A percentile compares a stretch with the other conserved stretches of the same genome.
phyloP scores from a whole-genome alignment of 164 flowering plant genomes.

The Santalum album region DNA sequence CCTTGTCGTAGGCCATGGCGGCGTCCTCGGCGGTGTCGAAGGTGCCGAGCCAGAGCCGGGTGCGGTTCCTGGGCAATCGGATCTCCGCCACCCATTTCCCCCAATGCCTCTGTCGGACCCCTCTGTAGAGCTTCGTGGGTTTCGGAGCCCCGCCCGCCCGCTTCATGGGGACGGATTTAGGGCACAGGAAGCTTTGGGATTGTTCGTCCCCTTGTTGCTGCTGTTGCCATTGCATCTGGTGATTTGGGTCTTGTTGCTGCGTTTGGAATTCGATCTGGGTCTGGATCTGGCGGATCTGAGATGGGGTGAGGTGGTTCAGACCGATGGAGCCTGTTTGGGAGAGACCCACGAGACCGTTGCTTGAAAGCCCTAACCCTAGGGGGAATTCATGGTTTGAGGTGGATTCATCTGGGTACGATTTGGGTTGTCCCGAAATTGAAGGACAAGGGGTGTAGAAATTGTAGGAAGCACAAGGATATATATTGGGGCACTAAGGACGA shows the following conservation, averaged over 20 bases:
- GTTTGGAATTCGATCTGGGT: conserved; percentile 35
- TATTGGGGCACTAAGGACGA: conserved; percentile 6
- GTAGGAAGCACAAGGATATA: conserved; percentile 12
- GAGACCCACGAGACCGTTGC: too few species aligned
- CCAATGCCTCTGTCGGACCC: conserved; percentile 92
- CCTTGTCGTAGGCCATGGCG: conserved; percentile 82
- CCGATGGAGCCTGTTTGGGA: conserved; percentile 31
- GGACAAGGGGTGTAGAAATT: conserved; percentile 3
- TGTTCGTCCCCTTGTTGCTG: conserved; percentile 2
- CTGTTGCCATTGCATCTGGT: background rate
- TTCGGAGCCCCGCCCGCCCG: conserved; percentile 35
- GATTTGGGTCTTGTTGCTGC: conserved; percentile 12
- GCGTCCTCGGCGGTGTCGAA: conserved; percentile 94
- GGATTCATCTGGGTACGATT: conserved; percentile 12
- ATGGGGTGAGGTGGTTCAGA: conserved; percentile 32
- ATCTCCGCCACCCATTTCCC: conserved; percentile 98
- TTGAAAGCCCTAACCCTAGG: too few species aligned
- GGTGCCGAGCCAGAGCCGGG: conserved; percentile 92
- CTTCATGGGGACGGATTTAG: conserved; percentile 59
- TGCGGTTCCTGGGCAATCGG: conserved; percentile 74
- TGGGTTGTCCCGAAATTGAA: conserved; percentile 13
- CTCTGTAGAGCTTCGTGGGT: conserved; percentile 81
- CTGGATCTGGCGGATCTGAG: conserved; percentile 29
- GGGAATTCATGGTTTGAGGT: too few species aligned
- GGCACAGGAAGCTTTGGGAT: conserved; percentile 22